A percentile compares a stretch with the other conserved stretches of the same genome.
phyloP scores from a whole-genome alignment of 208 protist genomes.

The Trypanosoma grayi region DNA sequence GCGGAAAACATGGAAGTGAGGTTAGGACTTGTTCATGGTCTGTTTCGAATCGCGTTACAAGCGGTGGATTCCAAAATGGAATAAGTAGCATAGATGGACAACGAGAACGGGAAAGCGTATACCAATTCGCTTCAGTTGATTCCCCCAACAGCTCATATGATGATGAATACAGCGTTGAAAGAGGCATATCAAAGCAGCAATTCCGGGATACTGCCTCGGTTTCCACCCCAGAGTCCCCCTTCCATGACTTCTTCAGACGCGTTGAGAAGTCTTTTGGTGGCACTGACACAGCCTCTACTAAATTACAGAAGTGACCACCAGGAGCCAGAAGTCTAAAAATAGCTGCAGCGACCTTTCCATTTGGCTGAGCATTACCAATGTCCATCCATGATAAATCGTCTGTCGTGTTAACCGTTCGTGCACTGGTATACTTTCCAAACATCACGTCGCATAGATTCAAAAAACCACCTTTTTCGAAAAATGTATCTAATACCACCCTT shows the following conservation, averaged over 20 bases:
- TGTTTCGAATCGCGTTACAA: slow-evolving; percentile 66
- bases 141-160: slow-evolving; percentile 66
- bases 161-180: slow-evolving; percentile 47
- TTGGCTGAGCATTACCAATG: slow-evolving; percentile 59
- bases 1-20: slow-evolving; percentile 67
- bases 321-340: slow-evolving; percentile 68
- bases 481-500: slow-evolving; percentile 58
- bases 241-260: slow-evolving; percentile 53
- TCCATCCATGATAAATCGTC: slow-evolving; percentile 69
- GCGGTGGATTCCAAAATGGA: slow-evolving; percentile 79
- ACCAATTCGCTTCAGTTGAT: slow-evolving; percentile 44
- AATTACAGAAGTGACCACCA: slow-evolving; percentile 47
- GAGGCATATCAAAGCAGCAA: slow-evolving; percentile 54
- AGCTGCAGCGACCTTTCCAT: slow-evolving; percentile 42
- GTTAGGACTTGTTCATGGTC: slow-evolving; percentile 55
- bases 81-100: slow-evolving; percentile 61
- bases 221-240: slow-evolving; percentile 20
- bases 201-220: slow-evolving; percentile 15
- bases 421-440: slow-evolving; percentile 46
- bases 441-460: slow-evolving; percentile 62
- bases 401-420: not conserved
- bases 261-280: slow-evolving; percentile 47
- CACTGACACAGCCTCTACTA: slow-evolving; percentile 65
- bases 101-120: slow-evolving; percentile 39
- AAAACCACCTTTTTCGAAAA: slow-evolving; percentile 64